Evolutionary conservation across 768 basidiomycete species (phyloP), one percentile per base, ranked within the genome.

Genomic region (Russula vinacea): DNA sequence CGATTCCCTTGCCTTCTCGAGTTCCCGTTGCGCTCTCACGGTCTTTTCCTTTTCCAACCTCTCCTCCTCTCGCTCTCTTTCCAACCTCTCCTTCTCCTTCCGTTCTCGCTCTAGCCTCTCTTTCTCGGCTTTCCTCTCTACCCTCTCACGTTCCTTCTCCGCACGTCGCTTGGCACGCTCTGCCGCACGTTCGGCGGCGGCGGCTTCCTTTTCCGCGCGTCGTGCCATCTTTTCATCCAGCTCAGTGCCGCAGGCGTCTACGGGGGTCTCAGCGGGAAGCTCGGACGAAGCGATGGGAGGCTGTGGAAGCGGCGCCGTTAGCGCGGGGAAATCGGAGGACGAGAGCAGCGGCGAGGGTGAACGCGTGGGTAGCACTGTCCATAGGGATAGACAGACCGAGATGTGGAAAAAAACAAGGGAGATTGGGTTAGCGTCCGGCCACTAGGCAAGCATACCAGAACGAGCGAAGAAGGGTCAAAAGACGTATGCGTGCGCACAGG

Each of bases 281-380:
- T 67, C 70, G 52, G 71, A 66, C 42, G 75, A 72, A 19, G 74
- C 63, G 44, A 74, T 74, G 50, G 74, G 70, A 64, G 68, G 60
- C 61, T 71, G 68, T 67, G 73, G 73, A 49, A 67, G 64, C 74
- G 70, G 76, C 66, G 72, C 78, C 67, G 81, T 76, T 64, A 92
- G 78, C 42, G 89, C 88, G 58, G 90, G 91, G 73, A 92, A 92
- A 74, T 92, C 91, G 72, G 83, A 76, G 45, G 84, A 76, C 66
- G 89, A 89, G 60, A 91, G 72, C 54, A 75, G 73, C 57, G 79
- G 80, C 61, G 80, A 77, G 40, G 70, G 67, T 54, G 71, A 67
- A 44, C 57, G 68, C 45, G 68, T 54, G 62, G 62, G 62, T 32
- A 60, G 66, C 68, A 62, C 68, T 69, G 40, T 37, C 60, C 53